Percentiles rank a stretch among this genome's conserved stretches.
These are phyloP conservation scores for Xylaria palmicola DNA, from an alignment of 495 filamentous ascomycete species.

Conservation along the genomic window DNA sequence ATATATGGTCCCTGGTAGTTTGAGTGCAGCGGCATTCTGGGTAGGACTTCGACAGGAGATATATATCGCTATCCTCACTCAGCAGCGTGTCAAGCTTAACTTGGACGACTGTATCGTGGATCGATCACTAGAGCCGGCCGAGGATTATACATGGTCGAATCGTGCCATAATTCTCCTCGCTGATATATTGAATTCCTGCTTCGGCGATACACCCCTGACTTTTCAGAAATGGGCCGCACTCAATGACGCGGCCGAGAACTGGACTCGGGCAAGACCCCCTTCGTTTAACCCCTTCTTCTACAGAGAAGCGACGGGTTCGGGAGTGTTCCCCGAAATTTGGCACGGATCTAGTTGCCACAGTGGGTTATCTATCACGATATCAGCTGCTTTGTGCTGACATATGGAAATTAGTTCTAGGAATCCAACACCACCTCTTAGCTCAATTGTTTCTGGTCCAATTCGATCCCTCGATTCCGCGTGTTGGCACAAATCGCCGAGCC, in stretches of 20 bases:
- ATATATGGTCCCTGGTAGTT: slow-evolving; percentile 37
- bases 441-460: slow-evolving; percentile 46
- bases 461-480: slow-evolving; percentile 41
- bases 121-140: slow-evolving; percentile 37
- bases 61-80: slow-evolving; percentile 54
- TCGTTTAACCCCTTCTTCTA: slow-evolving; percentile 43
- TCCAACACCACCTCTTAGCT: slow-evolving; percentile 56
- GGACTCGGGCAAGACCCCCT: slow-evolving; percentile 33
- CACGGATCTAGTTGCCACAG: slow-evolving; percentile 49
- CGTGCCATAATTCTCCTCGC: slow-evolving; percentile 53
- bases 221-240: slow-evolving; percentile 37
- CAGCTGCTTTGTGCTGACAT: not conserved
- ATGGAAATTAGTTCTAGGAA: slow-evolving; percentile 44
- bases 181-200: slow-evolving; percentile 54
- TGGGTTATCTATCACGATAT: slow-evolving; percentile 21
- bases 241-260: slow-evolving; percentile 30
- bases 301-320: slow-evolving; percentile 17
- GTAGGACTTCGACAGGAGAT: slow-evolving; percentile 59
- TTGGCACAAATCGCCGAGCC: slow-evolving; percentile 31
- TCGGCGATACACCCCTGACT: slow-evolving; percentile 31
- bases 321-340: slow-evolving; percentile 47
- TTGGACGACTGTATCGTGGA: slow-evolving; percentile 44
- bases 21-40: slow-evolving; percentile 55
- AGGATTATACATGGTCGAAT: slow-evolving; percentile 55
- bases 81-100: slow-evolving; percentile 42